These are phyloP conservation scores for Metarhizium guizhouense DNA, from an alignment of 2,329 filamentous ascomycete genomes.

Conservation along the genomic window DNA sequence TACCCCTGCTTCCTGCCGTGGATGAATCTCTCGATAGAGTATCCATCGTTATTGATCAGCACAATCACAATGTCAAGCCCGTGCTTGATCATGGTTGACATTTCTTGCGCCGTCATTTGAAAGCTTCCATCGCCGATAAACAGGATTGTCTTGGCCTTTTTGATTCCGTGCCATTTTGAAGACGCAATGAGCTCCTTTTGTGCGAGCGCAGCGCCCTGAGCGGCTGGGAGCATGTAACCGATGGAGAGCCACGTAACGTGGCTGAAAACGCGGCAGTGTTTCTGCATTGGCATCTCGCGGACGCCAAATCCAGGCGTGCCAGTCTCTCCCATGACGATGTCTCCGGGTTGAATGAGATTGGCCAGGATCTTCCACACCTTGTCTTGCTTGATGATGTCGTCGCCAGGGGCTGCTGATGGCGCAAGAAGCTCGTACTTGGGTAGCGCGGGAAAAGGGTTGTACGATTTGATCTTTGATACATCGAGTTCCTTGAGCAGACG, in stretches of 20 bases:
- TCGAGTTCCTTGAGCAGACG: constrained; percentile 15
- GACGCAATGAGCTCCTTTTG: constrained; percentile 31
- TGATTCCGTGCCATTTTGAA: constrained; percentile 10
- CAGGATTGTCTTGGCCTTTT: constrained; percentile 35
- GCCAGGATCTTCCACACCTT: constrained; percentile 38
- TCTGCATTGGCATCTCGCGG: constrained; percentile 40
- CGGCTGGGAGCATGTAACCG: constrained; percentile 50
- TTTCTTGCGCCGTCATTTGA: constrained; percentile 57
- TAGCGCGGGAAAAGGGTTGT: constrained; percentile 18
- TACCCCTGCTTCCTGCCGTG: constrained; percentile 44
- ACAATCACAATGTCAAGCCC: constrained; percentile 40
- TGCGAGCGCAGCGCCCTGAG: constrained; percentile 47
- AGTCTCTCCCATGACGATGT: constrained; percentile 49
- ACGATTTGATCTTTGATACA: constrained; percentile 12
- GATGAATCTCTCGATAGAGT: constrained; percentile 49
- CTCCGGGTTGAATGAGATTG: constrained; percentile 38
- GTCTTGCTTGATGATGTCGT: constrained; percentile 22
- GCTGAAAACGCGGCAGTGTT: constrained; percentile 36
- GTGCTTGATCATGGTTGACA: constrained; percentile 52
- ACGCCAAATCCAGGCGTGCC: constrained; percentile 49
- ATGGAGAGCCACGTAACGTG: constrained; percentile 51
- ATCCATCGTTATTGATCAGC: constrained; percentile 50
- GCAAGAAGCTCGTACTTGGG: constrained; percentile 14
- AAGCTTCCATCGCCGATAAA: constrained; percentile 57
- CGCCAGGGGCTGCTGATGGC: neutral